Base-by-base conservation (phyloP, 2,329 filamentous ascomycete genomes). In the Annulohypoxylon truncatum region DNA sequence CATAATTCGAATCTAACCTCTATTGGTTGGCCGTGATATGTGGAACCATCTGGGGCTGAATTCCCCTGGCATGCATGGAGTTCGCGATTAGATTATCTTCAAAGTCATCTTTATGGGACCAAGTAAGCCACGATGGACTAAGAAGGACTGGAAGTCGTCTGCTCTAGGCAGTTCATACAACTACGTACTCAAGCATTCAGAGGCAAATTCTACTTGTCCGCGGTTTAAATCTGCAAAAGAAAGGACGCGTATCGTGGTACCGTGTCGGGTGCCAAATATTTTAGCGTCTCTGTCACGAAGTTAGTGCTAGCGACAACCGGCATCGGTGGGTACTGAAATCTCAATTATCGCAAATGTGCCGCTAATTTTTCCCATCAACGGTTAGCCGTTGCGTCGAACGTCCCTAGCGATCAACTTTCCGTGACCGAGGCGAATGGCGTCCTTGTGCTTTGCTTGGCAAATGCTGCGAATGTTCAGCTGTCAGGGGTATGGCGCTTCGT, bases 401-500 rank as follows among this genome's bases (percentile, higher is more conserved):
- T 54, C 29, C 33, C 29, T 61, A 54, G 42, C 35, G 4, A 60
- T 63, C 61, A 64, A 48, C 53, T 61, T 65, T 57, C 22, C 42
- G 54, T 52, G 46, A 47, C 48, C 29, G 10, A 54, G 40, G 10
- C 29, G 4, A 48, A 64, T 61, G 61, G 63, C 52, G 52, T 44
- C 29, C 42, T 66, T 42, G n/a, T 42, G 28, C 38, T 10, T 8
- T 58, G 29, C 66, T 66, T 66, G 66, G 61, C 61, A 29, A 31
- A 13, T 50, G 48, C 44, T 20, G 40, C 24, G 12, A 44, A 12
- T 53, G 35, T 71, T 71, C 69, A 71, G 69, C 69, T 71, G 57
- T 38, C 69, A 71, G 53, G 69, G 69, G 57, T 64, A 61, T 62
- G 38, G 55, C 64, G 55, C 61, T 64, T 55, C 65, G 9, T 24